A percentile compares a stretch with the other conserved stretches of the same genome.
Conservation (phyloP, 2,329 filamentous ascomycete species). For the Hypoxylon rubiginosum region DNA sequence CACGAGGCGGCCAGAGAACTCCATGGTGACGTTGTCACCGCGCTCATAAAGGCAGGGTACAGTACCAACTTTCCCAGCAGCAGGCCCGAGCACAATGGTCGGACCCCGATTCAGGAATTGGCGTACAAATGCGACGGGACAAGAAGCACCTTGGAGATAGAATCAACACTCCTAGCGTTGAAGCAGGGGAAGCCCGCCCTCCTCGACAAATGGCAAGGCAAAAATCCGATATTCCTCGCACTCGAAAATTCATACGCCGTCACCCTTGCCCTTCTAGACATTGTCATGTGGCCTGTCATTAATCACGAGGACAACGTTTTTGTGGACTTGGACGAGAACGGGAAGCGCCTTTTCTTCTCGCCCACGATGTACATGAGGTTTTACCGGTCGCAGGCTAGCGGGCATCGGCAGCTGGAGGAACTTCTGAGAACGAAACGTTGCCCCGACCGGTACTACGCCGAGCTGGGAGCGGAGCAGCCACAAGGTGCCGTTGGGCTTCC, state of each 20-base stretch:
- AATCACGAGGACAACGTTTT: conserved; percentile 49
- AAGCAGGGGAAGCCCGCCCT: conserved; percentile 45
- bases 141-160: conserved; percentile 36
- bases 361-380: conserved; percentile 50
- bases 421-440: conserved; percentile 17
- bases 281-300: conserved; percentile 41
- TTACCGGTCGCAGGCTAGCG: neutral
- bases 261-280: conserved; percentile 45
- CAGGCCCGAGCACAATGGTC: conserved; percentile 45
- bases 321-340: conserved; percentile 38
- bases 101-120: conserved; percentile 50
- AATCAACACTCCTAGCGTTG: conserved; percentile 46
- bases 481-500: conserved; percentile 32
- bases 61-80: conserved; percentile 48
- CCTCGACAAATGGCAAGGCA: conserved; percentile 47
- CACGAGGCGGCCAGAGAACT: conserved; percentile 51
- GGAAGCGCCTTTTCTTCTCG: conserved; percentile 45
- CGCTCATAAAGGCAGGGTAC: conserved; percentile 47
- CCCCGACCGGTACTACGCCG: conserved; percentile 33
- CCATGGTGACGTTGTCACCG: conserved; percentile 43
- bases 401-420: conserved; percentile 9
- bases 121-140: conserved; percentile 39
- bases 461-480: conserved; percentile 25
- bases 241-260: conserved; percentile 49
- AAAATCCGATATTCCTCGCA: conserved; percentile 50